phyloP scores from a whole-genome alignment of 1,284 basidiomycete genomes.

The Pterulicium gracile region DNA sequence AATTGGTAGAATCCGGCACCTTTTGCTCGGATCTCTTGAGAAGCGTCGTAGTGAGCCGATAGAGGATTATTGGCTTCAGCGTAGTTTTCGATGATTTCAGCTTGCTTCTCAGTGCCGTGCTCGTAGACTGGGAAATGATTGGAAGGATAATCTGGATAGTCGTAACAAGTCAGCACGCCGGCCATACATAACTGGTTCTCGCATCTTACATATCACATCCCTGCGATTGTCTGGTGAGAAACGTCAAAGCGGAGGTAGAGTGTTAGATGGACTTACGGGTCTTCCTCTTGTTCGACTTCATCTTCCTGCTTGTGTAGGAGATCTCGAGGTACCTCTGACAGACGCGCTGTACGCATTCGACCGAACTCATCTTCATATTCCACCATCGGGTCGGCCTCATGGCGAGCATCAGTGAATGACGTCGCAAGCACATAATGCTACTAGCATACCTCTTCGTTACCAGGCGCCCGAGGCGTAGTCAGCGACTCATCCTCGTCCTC shows the following conservation, averaged over 20 bases:
- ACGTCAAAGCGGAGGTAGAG: too few relatives aligned
- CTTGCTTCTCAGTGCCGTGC: slow-evolving; percentile 69
- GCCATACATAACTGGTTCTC: slow-evolving; percentile 29
- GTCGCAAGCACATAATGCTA: not conserved
- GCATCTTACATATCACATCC: slow-evolving; percentile 17
- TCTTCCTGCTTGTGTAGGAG: slow-evolving; percentile 33
- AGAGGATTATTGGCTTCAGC: slow-evolving; percentile 69
- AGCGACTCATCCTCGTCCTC: slow-evolving; percentile 68
- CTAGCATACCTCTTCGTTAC: slow-evolving; percentile 29
- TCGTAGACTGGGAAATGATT: slow-evolving; percentile 82
- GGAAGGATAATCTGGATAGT: slow-evolving; percentile 55
- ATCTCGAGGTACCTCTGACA: slow-evolving; percentile 72
- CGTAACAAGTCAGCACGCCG: slow-evolving; percentile 7
- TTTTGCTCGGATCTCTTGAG: slow-evolving; percentile 73
- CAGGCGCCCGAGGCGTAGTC: slow-evolving; percentile 37
- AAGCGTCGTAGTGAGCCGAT: slow-evolving; percentile 74
- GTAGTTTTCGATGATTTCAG: slow-evolving; percentile 64
- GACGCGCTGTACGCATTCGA: slow-evolving; percentile 50
- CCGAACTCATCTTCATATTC: slow-evolving; percentile 87
- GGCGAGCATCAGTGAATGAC: not conserved
- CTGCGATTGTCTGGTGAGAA: too few relatives aligned
- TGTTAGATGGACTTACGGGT: slow-evolving; percentile 5
- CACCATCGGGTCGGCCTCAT: slow-evolving; percentile 62
- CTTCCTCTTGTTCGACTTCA: slow-evolving; percentile 42
- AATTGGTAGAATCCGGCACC: slow-evolving; percentile 90